These are phyloP conservation scores for Heracleum sosnowskyi DNA, from an alignment of 129 eudicot species.

Conservation along the genomic window DNA sequence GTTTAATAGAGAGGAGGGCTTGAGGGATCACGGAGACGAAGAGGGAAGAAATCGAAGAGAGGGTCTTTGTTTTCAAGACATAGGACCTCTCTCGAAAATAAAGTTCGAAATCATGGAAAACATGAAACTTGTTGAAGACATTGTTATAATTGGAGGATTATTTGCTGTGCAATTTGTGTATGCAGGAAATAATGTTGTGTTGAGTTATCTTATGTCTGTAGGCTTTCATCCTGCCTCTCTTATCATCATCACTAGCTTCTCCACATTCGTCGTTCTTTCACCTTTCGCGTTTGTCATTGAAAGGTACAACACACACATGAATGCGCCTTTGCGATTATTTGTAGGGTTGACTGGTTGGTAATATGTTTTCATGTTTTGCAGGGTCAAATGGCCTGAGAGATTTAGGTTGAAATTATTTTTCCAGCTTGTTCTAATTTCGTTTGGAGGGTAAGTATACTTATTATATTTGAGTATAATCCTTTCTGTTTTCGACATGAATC, in stretches of 20 bases:
- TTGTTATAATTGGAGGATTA: slow-evolving; percentile 38
- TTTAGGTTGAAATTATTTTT: slow-evolving; percentile 27
- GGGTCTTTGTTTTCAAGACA: not conserved
- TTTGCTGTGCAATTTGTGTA: slow-evolving; percentile 43
- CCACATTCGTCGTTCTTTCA: slow-evolving; percentile 50
- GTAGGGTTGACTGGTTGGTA: not conserved
- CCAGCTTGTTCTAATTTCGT: slow-evolving; percentile 48
- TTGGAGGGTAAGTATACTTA: slow-evolving; percentile 39
- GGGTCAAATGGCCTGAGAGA: slow-evolving; percentile 49
- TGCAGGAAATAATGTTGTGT: slow-evolving; percentile 44
- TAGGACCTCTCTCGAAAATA: slow-evolving; percentile 10
- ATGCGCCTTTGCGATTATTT: not conserved
- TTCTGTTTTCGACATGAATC: not conserved
- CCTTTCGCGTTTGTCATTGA: slow-evolving; percentile 46
- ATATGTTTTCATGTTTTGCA: slow-evolving; percentile 21
- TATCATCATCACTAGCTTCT: slow-evolving; percentile 38
- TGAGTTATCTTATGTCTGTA: slow-evolving; percentile 39
- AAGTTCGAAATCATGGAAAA: slow-evolving; percentile 6
- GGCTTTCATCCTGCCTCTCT: slow-evolving; percentile 45
- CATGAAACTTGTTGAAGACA: slow-evolving; percentile 26
- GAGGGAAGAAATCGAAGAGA: not conserved
- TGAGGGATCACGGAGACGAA: slow-evolving; percentile 4
- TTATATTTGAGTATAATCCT: not conserved
- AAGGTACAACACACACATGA: slow-evolving; percentile 24
- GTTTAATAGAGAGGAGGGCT: too few relatives aligned